Evolutionary conservation across 1,284 basidiomycete species (phyloP), one percentile per base, ranked within the genome.

Genomic region (Naganishia sp.): DNA sequence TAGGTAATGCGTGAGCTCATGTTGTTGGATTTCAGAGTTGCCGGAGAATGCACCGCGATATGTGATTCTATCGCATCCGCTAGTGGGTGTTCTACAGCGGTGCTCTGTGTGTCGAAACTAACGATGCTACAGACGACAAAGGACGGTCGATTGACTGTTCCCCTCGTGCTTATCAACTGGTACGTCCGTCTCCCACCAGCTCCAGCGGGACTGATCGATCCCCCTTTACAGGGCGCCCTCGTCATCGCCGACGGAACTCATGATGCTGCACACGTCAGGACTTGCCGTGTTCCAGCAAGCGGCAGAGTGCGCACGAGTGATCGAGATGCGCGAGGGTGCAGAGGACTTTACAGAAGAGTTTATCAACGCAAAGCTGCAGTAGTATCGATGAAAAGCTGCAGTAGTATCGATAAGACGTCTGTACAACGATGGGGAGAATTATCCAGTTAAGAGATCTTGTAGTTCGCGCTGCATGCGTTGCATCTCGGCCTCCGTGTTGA

Each of bases 11-110:
- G 18, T 3, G 21, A 6, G 11, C 18, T 47, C 17, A 57, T 21
- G 6, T 5, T 52, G 28, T 46, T 46, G 50, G 10, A 72, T 39
- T 10, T 94, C 42, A 61, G 94, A 95, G 74, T 83, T 97, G 6
- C 94, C 94, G 0, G 92, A 92, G 79, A 90, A 90, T 77, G 85
- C 89, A 6, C 94, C 94, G 11, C 85, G 94, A 71, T 96, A 92
- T 76, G 86, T 96, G 53, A 77, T 97, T 23, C 81, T 90, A 35
- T 91, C 90, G 17, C 90, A 94, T 74, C 88, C 91, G 73, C 84
- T 94, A 25, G 80, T 80, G 43, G n/a, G n/a, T n/a, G n/a, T n/a
- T n/a, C n/a, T n/a, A n/a, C n/a, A n/a, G n/a, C n/a, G n/a, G n/a
- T n/a, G n/a, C n/a, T n/a, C n/a, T n/a, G n/a, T n/a, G n/a, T n/a